phyloP scores from a whole-genome alignment of 169 alveolate species.

The Cryptosporidium meleagridis region DNA sequence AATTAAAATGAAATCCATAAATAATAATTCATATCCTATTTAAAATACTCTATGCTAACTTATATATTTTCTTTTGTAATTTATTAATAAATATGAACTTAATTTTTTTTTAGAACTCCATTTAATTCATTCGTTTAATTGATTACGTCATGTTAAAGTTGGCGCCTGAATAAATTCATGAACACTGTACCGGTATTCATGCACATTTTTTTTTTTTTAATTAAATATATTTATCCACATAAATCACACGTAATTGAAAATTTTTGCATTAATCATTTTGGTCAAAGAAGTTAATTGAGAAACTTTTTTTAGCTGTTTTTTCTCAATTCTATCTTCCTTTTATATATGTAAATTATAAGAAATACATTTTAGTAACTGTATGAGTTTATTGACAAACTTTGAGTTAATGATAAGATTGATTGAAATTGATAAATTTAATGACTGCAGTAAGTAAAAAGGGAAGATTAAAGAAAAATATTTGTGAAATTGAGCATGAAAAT shows the following conservation, averaged over 20 bases:
- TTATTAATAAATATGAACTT: too few species aligned
- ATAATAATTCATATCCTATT: background rate
- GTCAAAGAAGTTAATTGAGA: background rate
- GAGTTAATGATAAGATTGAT: background rate
- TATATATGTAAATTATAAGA: background rate
- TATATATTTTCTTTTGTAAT: background rate
- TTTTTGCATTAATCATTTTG: background rate
- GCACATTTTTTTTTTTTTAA: background rate
- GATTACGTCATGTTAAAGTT: conserved; percentile 13
- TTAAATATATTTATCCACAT: background rate
- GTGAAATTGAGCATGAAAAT: background rate
- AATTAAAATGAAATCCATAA: conserved; percentile 63
- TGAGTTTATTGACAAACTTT: background rate
- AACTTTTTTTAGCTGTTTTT: background rate
- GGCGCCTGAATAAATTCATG: conserved; percentile 65
- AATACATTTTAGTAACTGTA: background rate
- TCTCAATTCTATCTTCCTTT: background rate
- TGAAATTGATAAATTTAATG: background rate
- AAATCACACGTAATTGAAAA: background rate
- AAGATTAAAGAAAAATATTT: background rate
- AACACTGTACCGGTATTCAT: conserved; percentile 45
- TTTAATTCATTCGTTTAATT: background rate
- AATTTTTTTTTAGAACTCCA: too few species aligned
- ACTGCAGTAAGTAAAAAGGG: background rate
- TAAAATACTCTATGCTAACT: background rate